A percentile compares a stretch with the other conserved stretches of the same genome.
These are phyloP conservation scores for Brassica juncea DNA, from an alignment of 345 rosid genomes.

Conservation along the genomic window DNA sequence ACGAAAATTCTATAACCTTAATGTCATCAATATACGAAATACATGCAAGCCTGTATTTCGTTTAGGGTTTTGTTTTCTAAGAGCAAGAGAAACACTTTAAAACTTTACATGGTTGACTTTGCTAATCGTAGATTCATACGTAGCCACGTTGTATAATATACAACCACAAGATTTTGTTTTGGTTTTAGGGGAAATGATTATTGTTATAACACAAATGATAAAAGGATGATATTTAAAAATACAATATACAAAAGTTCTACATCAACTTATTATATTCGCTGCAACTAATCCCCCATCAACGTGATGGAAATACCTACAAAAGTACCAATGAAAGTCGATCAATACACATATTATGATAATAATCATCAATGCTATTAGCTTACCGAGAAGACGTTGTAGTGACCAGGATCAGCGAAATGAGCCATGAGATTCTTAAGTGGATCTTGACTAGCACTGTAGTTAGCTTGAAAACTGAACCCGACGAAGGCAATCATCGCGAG, in stretches of 20 bases:
- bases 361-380: not conserved
- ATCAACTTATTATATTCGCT: not conserved
- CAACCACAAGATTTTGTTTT: too few species aligned
- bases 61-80: not conserved
- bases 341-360: not conserved
- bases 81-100: not conserved
- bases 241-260: slow-evolving; percentile 3
- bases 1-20: not conserved
- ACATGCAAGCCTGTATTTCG: not conserved
- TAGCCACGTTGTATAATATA: not conserved
- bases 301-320: slow-evolving; percentile 62
- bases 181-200: too few species aligned
- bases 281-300: slow-evolving; percentile 32
- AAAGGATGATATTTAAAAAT: not conserved
- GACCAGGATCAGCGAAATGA: slow-evolving; percentile 93
- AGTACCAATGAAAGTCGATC: not conserved
- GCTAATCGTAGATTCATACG: not conserved
- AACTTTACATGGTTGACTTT: not conserved
- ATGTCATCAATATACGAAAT: not conserved
- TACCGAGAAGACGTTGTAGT: slow-evolving; percentile 87
- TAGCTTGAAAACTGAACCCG: slow-evolving; percentile 89
- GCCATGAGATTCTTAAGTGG: slow-evolving; percentile 76
- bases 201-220: too few species aligned
- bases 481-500: slow-evolving; percentile 92
- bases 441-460: slow-evolving; percentile 59